These are phyloP conservation scores for Neonectria magnoliae DNA, from an alignment of 2,329 filamentous ascomycete species.

Conservation along the genomic window DNA sequence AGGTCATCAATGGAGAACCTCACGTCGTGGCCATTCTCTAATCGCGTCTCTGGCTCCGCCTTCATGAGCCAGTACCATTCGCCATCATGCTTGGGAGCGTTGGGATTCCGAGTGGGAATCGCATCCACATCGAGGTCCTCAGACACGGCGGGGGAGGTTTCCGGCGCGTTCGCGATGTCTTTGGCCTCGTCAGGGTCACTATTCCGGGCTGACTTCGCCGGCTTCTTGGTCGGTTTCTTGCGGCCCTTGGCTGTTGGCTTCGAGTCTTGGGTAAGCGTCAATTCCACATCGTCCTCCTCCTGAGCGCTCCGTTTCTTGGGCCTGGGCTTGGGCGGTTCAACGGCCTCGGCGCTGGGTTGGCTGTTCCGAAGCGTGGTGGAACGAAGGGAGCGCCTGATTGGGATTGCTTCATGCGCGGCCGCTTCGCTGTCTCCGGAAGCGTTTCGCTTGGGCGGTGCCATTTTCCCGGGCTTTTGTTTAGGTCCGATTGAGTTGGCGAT, in stretches of 20 bases:
- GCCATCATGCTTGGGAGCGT: slow-evolving; percentile 52
- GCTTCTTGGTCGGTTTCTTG: slow-evolving; percentile 16
- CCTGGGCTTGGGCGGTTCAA: neutral
- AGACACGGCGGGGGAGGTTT: slow-evolving; percentile 24
- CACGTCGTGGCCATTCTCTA: slow-evolving; percentile 89
- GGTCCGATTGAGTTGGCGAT: neutral
- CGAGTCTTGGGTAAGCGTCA: neutral
- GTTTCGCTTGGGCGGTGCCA: slow-evolving; percentile 35
- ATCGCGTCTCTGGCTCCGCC: slow-evolving; percentile 85
- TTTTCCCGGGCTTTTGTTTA: neutral
- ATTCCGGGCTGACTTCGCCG: neutral
- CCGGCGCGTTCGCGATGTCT: neutral
- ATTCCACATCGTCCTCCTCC: neutral
- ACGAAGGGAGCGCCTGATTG: slow-evolving; percentile 34
- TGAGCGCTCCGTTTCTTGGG: neutral
- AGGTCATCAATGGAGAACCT: slow-evolving; percentile 96
- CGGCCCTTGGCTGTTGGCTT: slow-evolving; percentile 5
- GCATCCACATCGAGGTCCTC: slow-evolving; percentile 46
- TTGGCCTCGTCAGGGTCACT: neutral
- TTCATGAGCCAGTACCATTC: slow-evolving; percentile 82
- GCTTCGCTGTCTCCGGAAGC: neutral
- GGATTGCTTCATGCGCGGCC: neutral
- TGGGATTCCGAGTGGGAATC: slow-evolving; percentile 51
- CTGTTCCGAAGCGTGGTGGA: slow-evolving; percentile 25
- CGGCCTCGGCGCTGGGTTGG: neutral